Percentiles rank a stretch among this genome's conserved stretches.
These are phyloP conservation scores for Hirsutella minnesotensis DNA, from an alignment of 2,329 filamentous ascomycete genomes.

Conservation along the genomic window DNA sequence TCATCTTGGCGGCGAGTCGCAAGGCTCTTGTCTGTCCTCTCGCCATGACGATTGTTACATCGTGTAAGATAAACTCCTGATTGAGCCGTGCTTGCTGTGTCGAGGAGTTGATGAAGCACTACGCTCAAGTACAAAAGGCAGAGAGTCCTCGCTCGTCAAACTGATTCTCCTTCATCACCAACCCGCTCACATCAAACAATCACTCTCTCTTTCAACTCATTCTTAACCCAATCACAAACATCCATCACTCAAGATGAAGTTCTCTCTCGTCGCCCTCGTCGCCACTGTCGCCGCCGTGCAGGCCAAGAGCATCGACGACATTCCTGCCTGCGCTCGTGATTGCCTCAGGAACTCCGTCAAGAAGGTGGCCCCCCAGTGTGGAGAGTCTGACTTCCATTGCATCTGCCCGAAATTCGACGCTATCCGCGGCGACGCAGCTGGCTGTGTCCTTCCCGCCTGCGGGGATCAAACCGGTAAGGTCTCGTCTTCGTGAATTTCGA, in stretches of 20 bases:
- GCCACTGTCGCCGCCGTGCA: constrained; percentile 20
- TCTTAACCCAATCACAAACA: background rate
- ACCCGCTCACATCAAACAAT: background rate
- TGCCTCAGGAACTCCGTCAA: constrained; percentile 22
- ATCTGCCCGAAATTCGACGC: background rate
- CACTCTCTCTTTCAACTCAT: background rate
- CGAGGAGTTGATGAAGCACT: background rate
- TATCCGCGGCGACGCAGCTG: background rate
- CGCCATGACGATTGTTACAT: no score
- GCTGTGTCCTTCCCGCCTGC: background rate
- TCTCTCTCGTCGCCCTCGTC: constrained; percentile 18
- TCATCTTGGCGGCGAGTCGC: no score
- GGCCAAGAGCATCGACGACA: constrained; percentile 21
- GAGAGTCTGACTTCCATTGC: background rate
- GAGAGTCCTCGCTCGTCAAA: background rate
- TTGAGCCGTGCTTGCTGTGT: background rate
- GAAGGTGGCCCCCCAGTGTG: background rate
- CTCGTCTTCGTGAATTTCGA: background rate
- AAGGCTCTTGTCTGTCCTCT: no score
- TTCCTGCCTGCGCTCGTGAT: constrained; percentile 25
- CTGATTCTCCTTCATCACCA: background rate
- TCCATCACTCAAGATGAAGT: constrained; percentile 24
- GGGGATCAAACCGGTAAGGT: background rate
- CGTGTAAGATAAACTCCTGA: no score
- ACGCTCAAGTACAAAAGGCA: background rate